A percentile compares a stretch with the other conserved stretches of the same genome.
phyloP scores from a whole-genome alignment of 192 early-diverging fungal genomes.

The Coemansia sp. region DNA sequence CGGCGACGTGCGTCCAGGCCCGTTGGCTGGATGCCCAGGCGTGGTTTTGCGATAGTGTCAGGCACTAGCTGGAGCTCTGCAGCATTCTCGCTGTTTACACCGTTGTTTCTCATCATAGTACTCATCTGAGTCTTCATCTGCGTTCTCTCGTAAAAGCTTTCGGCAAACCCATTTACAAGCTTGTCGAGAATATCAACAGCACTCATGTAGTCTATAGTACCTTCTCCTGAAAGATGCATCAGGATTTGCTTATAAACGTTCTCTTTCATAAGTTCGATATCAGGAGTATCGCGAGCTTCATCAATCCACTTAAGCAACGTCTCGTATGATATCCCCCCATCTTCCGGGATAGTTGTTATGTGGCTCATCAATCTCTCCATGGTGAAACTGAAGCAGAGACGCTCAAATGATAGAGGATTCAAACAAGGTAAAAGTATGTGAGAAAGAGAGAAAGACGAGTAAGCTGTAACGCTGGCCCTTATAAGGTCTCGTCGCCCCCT shows the following conservation, averaged over 20 bases:
- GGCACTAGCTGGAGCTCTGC: neutral
- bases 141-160: neutral
- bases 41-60: neutral
- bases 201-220: neutral
- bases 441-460: neutral
- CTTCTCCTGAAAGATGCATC: neutral
- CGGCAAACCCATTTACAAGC: neutral
- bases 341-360: neutral
- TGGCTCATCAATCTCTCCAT: neutral
- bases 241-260: neutral
- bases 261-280: conserved; percentile 1
- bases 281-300: neutral
- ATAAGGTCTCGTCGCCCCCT: too few species aligned
- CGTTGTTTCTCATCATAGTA: neutral
- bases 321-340: neutral
- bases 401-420: neutral
- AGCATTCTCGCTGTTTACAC: neutral
- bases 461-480: too few species aligned
- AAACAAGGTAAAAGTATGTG: neutral
- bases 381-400: neutral
- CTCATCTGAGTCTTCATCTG: neutral
- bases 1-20: conserved; percentile 22
- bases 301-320: neutral
- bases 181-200: neutral
- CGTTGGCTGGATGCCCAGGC: neutral